Conservation (phyloP, 2,329 filamentous ascomycete genomes). For the Cercospora sp. region DNA sequence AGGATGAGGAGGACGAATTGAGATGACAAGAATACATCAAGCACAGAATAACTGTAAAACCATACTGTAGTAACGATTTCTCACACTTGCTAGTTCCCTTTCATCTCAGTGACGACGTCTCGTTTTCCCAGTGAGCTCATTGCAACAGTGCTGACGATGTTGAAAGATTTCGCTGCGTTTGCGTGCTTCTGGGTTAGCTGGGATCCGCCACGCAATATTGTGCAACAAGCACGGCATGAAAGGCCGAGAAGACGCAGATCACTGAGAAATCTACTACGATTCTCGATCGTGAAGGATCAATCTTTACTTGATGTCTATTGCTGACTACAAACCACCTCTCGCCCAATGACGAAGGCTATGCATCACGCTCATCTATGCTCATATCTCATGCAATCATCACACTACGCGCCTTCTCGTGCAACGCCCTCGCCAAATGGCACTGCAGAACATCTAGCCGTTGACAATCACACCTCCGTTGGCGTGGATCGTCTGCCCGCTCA, state of each 20-base stretch:
- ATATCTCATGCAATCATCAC: neutral
- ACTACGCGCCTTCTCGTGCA: neutral
- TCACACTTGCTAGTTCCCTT: neutral
- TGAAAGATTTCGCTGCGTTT: neutral
- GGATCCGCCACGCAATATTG: neutral
- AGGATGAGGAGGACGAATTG: conserved; percentile 8
- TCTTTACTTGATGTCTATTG: neutral
- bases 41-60: conserved; percentile 6
- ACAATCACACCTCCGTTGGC: conserved; percentile 61
- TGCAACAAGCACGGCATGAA: neutral
- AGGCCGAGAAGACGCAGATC: neutral
- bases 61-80: conserved; percentile 7
- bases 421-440: neutral
- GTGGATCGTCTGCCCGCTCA: conserved; percentile 72
- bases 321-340: neutral
- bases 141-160: neutral
- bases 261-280: neutral
- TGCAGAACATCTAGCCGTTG: conserved; percentile 39
- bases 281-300: neutral
- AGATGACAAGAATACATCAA: conserved; percentile 2
- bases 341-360: neutral
- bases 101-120: neutral
- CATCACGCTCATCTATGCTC: neutral
- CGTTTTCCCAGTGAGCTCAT: neutral
- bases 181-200: neutral